Conservation (phyloP, 2,329 filamentous ascomycete species). For the Zymoseptoria passerinii region DNA sequence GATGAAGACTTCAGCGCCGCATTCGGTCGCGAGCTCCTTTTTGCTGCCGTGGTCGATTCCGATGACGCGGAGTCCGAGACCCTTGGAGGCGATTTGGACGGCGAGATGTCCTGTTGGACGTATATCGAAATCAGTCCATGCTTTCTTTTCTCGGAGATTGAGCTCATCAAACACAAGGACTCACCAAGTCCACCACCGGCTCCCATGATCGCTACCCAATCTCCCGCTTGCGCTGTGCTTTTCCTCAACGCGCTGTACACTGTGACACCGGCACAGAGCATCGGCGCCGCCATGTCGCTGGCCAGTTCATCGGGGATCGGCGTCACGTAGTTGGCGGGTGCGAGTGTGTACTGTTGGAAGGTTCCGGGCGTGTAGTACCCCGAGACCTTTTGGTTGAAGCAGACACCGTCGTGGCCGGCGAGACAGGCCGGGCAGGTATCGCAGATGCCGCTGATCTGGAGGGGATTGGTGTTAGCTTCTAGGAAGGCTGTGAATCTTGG, state of each 20-base stretch:
- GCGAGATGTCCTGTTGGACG: slow-evolving; percentile 59
- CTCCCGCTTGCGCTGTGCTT: slow-evolving; percentile 49
- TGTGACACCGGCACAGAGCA: slow-evolving; percentile 61
- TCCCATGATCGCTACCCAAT: slow-evolving; percentile 49
- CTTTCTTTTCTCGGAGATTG: too few relatives aligned
- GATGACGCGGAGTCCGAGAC: slow-evolving; percentile 56
- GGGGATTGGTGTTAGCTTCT: not conserved
- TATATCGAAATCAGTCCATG: too few relatives aligned
- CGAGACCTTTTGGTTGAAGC: slow-evolving; percentile 49
- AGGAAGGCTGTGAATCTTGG: too few relatives aligned
- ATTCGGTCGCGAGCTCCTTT: slow-evolving; percentile 51
- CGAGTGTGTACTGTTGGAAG: slow-evolving; percentile 62
- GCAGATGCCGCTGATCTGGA: slow-evolving; percentile 45
- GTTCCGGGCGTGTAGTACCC: slow-evolving; percentile 63
- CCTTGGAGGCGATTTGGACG: slow-evolving; percentile 51
- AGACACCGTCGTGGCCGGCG: slow-evolving; percentile 47
- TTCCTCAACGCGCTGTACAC: slow-evolving; percentile 59
- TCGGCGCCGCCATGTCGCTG: slow-evolving; percentile 55
- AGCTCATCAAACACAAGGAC: too few relatives aligned
- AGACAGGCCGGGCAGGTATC: slow-evolving; percentile 47
- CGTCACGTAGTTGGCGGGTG: slow-evolving; percentile 59
- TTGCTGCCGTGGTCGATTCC: slow-evolving; percentile 59
- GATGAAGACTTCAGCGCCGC: slow-evolving; percentile 59
- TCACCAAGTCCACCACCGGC: slow-evolving; percentile 24
- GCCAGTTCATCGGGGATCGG: slow-evolving; percentile 56